Conservation (phyloP, 495 filamentous ascomycete species). For the Neurospora sp. region DNA sequence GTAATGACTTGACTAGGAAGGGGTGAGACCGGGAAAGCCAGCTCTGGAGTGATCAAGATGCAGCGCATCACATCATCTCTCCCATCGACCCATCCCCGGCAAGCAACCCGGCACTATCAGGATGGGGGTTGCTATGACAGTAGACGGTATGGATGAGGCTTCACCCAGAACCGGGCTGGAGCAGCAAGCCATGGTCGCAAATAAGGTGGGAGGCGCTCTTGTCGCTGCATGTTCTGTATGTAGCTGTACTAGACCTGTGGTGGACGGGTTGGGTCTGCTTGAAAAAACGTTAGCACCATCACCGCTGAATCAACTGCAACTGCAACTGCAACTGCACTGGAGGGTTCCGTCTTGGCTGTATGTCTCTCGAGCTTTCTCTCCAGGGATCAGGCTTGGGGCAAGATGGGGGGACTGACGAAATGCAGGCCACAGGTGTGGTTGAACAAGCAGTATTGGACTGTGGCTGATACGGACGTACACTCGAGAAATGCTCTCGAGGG, state of each 20-base stretch:
- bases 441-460: conserved; percentile 20
- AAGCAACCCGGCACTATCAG: neutral
- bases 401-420: neutral
- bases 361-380: conserved; percentile 9
- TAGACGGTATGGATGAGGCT: neutral
- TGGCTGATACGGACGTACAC: conserved; percentile 22
- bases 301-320: neutral
- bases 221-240: neutral
- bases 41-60: neutral
- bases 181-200: neutral
- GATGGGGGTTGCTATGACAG: too few species aligned
- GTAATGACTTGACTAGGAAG: neutral
- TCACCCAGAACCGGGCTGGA: neutral
- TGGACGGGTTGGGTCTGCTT: neutral
- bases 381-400: conserved; percentile 17
- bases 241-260: neutral
- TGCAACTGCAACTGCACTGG: conserved; percentile 4
- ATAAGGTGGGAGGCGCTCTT: neutral
- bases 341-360: conserved; percentile 8
- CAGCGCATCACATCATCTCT: neutral
- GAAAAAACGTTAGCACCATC: neutral
- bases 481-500: conserved; percentile 2
- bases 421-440: conserved; percentile 14
- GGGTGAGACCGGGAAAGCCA: neutral
- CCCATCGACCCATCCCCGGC: neutral